Evolutionary conservation across 768 basidiomycete species (phyloP).

Genomic region (Boletus insuetus): DNA sequence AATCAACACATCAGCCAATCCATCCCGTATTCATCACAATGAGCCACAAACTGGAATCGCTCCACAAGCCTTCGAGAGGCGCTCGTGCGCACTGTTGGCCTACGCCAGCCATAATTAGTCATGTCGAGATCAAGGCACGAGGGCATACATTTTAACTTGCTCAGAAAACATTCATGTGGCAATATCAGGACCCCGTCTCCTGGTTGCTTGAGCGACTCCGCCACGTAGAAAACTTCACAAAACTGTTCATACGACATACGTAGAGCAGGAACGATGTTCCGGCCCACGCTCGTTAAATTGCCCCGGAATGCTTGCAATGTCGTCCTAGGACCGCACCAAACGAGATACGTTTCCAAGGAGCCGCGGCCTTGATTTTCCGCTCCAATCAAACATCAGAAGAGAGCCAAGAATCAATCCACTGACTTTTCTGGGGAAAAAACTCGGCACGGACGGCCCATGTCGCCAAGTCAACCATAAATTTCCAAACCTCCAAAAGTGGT

Average conservation of each 20-base stretch:
- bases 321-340: conserved; percentile 10
- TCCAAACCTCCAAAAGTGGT: conserved; percentile 7
- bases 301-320: conserved; percentile 14
- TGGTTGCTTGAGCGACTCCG: not conserved
- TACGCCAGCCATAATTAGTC: not conserved
- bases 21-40: not conserved
- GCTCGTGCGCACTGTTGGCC: not conserved
- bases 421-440: conserved; percentile 8
- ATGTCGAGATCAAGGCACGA: not conserved
- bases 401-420: not conserved
- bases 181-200: not conserved
- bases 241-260: conserved; percentile 11
- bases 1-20: not conserved
- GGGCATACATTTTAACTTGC: conserved; percentile 7
- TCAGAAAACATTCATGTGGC: not conserved
- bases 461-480: conserved; percentile 7
- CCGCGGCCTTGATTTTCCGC: not conserved
- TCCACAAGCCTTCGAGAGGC: conserved; percentile 2
- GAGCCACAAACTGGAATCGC: conserved; percentile 8
- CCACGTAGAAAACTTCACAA: not conserved
- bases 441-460: conserved; percentile 8
- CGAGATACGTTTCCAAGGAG: conserved; percentile 8
- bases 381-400: not conserved
- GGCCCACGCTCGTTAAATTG: conserved; percentile 3
- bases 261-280: conserved; percentile 5